These are phyloP conservation scores for Begonia fuchsioides DNA, from an alignment of 306 rosid species.

Conservation along the genomic window DNA sequence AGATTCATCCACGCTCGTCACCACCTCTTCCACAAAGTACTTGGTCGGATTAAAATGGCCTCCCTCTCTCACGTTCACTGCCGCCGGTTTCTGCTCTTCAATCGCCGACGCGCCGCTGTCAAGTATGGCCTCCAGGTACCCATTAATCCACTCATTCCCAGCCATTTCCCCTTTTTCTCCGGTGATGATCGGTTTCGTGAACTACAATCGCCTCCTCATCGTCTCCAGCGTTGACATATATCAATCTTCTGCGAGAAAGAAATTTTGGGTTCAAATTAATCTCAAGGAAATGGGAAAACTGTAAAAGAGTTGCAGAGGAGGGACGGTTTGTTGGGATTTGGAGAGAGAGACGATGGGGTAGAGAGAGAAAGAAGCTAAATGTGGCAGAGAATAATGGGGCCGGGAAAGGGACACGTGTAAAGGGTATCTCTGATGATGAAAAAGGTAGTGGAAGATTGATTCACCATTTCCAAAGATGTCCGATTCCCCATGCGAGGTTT, in stretches of 20 bases:
- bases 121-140: constrained; percentile 78
- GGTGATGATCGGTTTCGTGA: too few relatives aligned
- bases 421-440: not conserved
- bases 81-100: constrained; percentile 55
- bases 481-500: constrained; percentile 35
- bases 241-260: too few relatives aligned
- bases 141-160: constrained; percentile 92
- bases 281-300: not conserved
- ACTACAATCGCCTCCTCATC: not conserved
- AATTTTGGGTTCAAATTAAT: too few relatives aligned
- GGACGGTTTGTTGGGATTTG: not conserved
- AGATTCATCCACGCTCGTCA: constrained; percentile 74
- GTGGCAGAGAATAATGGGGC: constrained; percentile 21
- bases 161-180: constrained; percentile 31
- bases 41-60: constrained; percentile 75
- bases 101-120: constrained; percentile 62
- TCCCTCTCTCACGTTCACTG: constrained; percentile 35
- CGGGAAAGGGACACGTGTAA: constrained; percentile 33
- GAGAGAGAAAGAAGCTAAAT: constrained; percentile 13
- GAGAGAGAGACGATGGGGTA: constrained; percentile 10
- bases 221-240: not conserved
- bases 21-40: constrained; percentile 91
- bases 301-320: not conserved
- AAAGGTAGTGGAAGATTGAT: not conserved
- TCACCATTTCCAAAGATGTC: constrained; percentile 19